Conservation (phyloP, 257 asterid species). For the Avicennia marina region DNA sequence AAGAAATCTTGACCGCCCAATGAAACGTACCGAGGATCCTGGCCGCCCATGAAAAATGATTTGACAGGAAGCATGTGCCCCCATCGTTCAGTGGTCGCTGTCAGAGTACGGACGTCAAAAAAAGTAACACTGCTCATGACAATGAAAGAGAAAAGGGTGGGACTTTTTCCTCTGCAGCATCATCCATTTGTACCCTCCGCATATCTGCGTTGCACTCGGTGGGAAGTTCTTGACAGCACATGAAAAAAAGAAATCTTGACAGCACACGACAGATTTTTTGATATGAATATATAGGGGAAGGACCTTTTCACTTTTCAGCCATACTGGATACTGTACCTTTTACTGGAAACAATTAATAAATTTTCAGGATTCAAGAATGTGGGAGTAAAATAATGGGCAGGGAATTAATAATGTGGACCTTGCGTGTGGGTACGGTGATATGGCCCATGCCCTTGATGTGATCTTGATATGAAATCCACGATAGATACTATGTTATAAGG, state of each 20-base stretch:
- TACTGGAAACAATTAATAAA: neutral
- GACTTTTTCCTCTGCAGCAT: constrained; percentile 14
- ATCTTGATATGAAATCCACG: constrained; percentile 32
- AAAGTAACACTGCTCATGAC: constrained; percentile 41
- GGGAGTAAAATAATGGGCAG: constrained; percentile 20
- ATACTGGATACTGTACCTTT: neutral
- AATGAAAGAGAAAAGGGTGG: constrained; percentile 21
- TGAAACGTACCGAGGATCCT: constrained; percentile 47
- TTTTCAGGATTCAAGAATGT: neutral
- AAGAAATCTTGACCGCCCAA: constrained; percentile 44
- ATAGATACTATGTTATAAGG: constrained; percentile 21
- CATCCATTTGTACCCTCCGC: constrained; percentile 16
- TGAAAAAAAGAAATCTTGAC: neutral
- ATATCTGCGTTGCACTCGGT: constrained; percentile 12
- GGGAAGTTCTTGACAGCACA: neutral
- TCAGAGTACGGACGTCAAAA: constrained; percentile 88
- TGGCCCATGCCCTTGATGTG: constrained; percentile 40
- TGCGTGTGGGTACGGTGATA: constrained; percentile 29
- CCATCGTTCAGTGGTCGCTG: constrained; percentile 94
- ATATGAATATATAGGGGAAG: too few relatives aligned
- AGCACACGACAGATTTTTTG: too few relatives aligned
- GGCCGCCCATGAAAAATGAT: constrained; percentile 57
- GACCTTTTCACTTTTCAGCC: neutral
- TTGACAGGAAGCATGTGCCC: constrained; percentile 97
- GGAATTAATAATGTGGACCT: constrained; percentile 38